Evolutionary conservation across 2,329 filamentous ascomycete genomes (phyloP), one percentile per base, ranked within the genome.

Genomic region (Blastomyces silverae): DNA sequence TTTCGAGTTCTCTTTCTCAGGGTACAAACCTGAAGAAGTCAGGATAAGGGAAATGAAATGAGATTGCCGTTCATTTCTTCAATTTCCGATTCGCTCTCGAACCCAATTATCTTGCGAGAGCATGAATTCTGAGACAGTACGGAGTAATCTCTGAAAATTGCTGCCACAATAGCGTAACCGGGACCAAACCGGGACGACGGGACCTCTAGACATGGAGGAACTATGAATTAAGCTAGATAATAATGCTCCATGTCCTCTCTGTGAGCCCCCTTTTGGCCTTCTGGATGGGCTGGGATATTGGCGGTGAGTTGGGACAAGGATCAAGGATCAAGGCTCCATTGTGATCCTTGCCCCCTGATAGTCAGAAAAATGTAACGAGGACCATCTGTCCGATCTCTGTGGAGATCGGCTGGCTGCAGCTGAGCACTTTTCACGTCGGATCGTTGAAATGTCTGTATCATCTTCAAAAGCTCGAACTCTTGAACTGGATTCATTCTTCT

Each of bases 371-470:
- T 25, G 56, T 10, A 28, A 15, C 56, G n/a, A 59, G 37, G n/a
- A 25, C n/a, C 37, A 59, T 37, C 56, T 44, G 37, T 42, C 22
- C 10, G 56, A 59, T 59, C n/a, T 59, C 56, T 28, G 10, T 39
- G 56, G 25, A 39, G 37, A 59, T 58, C 56, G n/a, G 7, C 56
- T 44, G 37, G 7, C 56, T 58, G 56, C 13, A 37, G 28, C 11
- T 25, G 34, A 25, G n/a, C 17, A 25, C 10, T 25, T n/a, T 42
- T 15, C 10, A 2, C 56, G 17, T 22, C 13, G n/a, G 22, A 13
- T 13, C 37, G 17, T 25, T 58, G 20, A 5, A n/a, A 58, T 42
- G n/a, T 44, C n/a, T 42, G 20, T 13, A 17, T 37, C 15, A 31
- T 22, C 17, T 39, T 57, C 31, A 37, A 22, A 57, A n/a, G 17